Evolutionary conservation across 2,329 filamentous ascomycete genomes (phyloP).

Genomic region (Xylariaceae sp.): DNA sequence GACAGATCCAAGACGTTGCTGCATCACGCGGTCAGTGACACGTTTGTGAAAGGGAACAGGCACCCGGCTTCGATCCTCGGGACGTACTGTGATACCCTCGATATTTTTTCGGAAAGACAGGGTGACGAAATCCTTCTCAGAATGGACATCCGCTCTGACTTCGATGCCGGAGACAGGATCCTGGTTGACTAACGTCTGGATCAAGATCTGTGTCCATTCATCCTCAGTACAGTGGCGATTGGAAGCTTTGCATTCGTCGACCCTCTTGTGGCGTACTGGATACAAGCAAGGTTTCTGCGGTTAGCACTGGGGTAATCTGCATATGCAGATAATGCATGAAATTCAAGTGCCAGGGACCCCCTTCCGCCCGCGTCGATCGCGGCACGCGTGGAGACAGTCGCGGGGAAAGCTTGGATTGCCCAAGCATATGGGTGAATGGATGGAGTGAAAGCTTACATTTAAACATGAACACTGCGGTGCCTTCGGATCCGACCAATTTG

Average conservation of each 20-base stretch:
- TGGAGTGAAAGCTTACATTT: conserved; percentile 44
- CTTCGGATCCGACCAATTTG: conserved; percentile 65
- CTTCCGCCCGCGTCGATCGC: conserved; percentile 8
- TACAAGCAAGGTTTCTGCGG: conserved; percentile 6
- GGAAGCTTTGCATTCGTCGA: conserved; percentile 48
- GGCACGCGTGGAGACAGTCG: conserved; percentile 3
- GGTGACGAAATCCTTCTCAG: conserved; percentile 46
- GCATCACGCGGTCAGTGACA: not conserved
- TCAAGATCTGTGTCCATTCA: conserved; percentile 65
- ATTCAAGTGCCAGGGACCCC: conserved; percentile 14
- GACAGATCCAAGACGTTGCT: conserved; percentile 69
- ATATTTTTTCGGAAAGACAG: conserved; percentile 63
- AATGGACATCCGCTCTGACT: conserved; percentile 52
- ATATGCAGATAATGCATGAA: conserved; percentile 17
- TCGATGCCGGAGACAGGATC: conserved; percentile 51
- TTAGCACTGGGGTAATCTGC: conserved; percentile 1
- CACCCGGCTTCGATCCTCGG: not conserved
- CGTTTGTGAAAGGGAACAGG: not conserved
- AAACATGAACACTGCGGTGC: conserved; percentile 53
- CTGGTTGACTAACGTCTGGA: conserved; percentile 48
- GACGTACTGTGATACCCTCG: conserved; percentile 62
- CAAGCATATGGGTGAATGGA: not conserved
- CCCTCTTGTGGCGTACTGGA: conserved; percentile 53
- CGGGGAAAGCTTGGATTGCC: too few species aligned
- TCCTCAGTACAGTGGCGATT: conserved; percentile 51